A percentile compares a stretch with the other conserved stretches of the same genome.
phyloP scores from a whole-genome alignment of 371 early-diverging fungal species.

The Apophysomyces ossiformis region DNA sequence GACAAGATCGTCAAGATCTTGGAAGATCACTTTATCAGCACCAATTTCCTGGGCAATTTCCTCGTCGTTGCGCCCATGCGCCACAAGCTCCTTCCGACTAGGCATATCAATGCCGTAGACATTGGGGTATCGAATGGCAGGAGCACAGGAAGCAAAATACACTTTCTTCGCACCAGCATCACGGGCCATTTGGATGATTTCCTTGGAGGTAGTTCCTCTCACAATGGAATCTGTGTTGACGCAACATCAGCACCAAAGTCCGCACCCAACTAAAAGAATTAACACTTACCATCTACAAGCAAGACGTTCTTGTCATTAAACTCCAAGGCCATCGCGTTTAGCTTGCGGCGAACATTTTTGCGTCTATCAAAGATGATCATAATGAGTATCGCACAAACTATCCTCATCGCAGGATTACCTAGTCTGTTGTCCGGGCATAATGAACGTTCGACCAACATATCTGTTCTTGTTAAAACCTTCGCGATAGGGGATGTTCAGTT shows the following conservation, averaged over 20 bases:
- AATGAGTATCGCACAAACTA: not conserved
- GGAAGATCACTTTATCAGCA: slow-evolving; percentile 93
- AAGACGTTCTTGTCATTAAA: slow-evolving; percentile 94
- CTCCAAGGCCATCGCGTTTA: slow-evolving; percentile 97
- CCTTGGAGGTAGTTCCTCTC: slow-evolving; percentile 95
- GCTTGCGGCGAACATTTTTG: slow-evolving; percentile 95
- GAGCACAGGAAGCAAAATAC: slow-evolving; percentile 97
- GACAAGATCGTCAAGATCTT: slow-evolving; percentile 82
- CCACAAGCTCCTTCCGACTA: slow-evolving; percentile 89
- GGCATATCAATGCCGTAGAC: slow-evolving; percentile 99
- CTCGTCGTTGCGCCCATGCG: slow-evolving; percentile 75
- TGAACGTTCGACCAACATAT: slow-evolving; percentile 97
- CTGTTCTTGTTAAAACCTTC: slow-evolving; percentile 99
- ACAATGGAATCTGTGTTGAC: slow-evolving; percentile 86
- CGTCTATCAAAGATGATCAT: slow-evolving; percentile 46
- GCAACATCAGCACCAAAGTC: not conserved
- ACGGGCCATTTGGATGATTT: slow-evolving; percentile 98
- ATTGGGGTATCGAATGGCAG: slow-evolving; percentile 94
- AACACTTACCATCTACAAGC: slow-evolving; percentile 84
- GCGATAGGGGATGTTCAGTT: slow-evolving; percentile 86
- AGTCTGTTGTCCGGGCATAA: slow-evolving; percentile 97
- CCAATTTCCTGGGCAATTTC: slow-evolving; percentile 88
- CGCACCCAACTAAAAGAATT: slow-evolving; percentile 12
- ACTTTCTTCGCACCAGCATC: slow-evolving; percentile 98
- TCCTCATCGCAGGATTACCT: slow-evolving; percentile 17